Conservation (phyloP, 2,329 filamentous ascomycete genomes). For the Xylariaceae sp. region DNA sequence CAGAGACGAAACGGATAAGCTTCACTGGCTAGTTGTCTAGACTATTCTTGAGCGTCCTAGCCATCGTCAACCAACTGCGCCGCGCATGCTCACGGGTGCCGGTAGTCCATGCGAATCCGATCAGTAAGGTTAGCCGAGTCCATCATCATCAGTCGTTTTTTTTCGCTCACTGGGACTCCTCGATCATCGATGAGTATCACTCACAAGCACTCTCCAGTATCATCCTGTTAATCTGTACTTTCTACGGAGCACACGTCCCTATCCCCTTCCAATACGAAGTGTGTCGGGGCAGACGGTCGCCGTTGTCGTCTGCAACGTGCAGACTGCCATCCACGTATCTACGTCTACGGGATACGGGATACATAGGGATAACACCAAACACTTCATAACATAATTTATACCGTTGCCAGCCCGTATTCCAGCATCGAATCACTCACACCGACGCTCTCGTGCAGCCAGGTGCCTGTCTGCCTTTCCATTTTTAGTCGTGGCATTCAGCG, state of each 20-base stretch:
- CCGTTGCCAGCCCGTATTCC: slow-evolving; percentile 4
- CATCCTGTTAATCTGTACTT: neutral
- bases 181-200: neutral
- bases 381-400: slow-evolving; percentile 4
- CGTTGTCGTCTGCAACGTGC: slow-evolving; percentile 8
- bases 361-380: slow-evolving; percentile 3
- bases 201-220: neutral
- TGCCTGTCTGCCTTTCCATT: slow-evolving; percentile 24
- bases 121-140: neutral
- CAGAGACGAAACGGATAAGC: neutral
- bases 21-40: neutral
- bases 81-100: slow-evolving; percentile 8
- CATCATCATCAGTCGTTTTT: neutral
- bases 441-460: slow-evolving; percentile 23
- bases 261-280: slow-evolving; percentile 4
- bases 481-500: slow-evolving; percentile 27
- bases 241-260: neutral
- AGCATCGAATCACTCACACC: slow-evolving; percentile 16
- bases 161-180: neutral
- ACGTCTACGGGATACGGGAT: slow-evolving; percentile 10
- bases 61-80: neutral
- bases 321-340: slow-evolving; percentile 5
- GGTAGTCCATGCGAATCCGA: slow-evolving; percentile 6
- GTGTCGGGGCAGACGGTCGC: neutral
- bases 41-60: slow-evolving; percentile 4